Base-by-base conservation (phyloP, 208 protist species). In the Acanthamoeba comandoni region DNA sequence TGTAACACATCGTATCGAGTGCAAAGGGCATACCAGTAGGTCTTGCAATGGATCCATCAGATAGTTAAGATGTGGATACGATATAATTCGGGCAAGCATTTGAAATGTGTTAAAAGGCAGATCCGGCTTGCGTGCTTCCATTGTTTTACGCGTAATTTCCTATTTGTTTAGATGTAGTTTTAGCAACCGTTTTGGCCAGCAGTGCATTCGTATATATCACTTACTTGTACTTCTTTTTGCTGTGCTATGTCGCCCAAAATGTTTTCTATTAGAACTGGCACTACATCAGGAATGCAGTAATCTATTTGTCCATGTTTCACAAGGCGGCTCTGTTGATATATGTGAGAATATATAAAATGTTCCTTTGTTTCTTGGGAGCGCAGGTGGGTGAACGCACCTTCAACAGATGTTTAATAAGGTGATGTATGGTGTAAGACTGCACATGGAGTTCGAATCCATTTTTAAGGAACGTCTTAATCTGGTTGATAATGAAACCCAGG, bases 391-490 rank as follows among this genome's bases (percentile, higher is more conserved):
- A 8, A 49, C 17, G 3, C 9, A 49, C 71, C 49, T 43, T 12
- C 9, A 49, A n/a, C 43, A 88, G 26, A 43, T 88, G 79, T 48
- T 70, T 35, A 35, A 88, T 17, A 8, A 88, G 53, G 58, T 88
- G 31, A n/a, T 88, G 79, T 15, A 88, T 43, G 79, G 79, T 49
- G 58, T 88, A 49, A 5, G 58, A 55, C 19, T 71, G 79, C 52
- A 88, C 79, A 11, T 88, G 79, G 19, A 88, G 58, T 62, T 88
- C 79, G 31, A 88, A 88, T 39, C 79, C 79, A 31, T 70, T 88
- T 31, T 35, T 64, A n/a, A 88, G 79, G 31, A 70, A 39, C 12
- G 31, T 48, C 58, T 88, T 55, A n/a, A 88, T 55, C 57, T 31
- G 29, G 19, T 69, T 43, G 79, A 88, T 24, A 24, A 88, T n/a